These are phyloP conservation scores for Yarrowia porcina DNA, from an alignment of 805 yeast genomes.

Conservation along the genomic window DNA sequence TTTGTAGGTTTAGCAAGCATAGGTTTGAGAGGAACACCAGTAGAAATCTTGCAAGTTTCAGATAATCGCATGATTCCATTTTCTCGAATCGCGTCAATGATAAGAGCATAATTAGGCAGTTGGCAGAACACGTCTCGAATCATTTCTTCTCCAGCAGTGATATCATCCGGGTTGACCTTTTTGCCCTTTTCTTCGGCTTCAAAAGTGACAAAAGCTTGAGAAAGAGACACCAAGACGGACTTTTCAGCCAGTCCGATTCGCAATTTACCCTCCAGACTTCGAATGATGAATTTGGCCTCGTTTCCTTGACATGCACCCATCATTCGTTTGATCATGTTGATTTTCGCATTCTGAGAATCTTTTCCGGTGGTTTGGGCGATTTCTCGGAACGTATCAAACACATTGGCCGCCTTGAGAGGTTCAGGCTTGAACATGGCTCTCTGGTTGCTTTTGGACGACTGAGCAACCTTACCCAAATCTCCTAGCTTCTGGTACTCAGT, in stretches of 20 bases:
- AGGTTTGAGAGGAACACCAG: slow-evolving; percentile 94
- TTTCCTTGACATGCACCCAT: slow-evolving; percentile 78
- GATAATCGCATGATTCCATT: slow-evolving; percentile 65
- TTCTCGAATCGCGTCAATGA: slow-evolving; percentile 62
- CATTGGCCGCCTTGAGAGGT: slow-evolving; percentile 67
- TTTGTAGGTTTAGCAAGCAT: slow-evolving; percentile 98
- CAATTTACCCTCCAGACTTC: slow-evolving; percentile 88
- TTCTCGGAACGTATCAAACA: slow-evolving; percentile 66
- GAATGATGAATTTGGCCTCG: slow-evolving; percentile 86
- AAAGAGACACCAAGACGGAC: slow-evolving; percentile 76
- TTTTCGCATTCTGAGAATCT: slow-evolving; percentile 76
- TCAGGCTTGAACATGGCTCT: slow-evolving; percentile 92
- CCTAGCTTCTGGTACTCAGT: slow-evolving; percentile 75
- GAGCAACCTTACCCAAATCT: slow-evolving; percentile 88
- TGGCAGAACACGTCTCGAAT: slow-evolving; percentile 85
- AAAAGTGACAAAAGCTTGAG: slow-evolving; percentile 72
- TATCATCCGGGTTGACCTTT: slow-evolving; percentile 43
- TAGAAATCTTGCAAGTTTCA: slow-evolving; percentile 69
- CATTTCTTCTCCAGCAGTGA: slow-evolving; percentile 68
- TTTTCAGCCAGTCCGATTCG: slow-evolving; percentile 94
- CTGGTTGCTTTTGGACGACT: slow-evolving; percentile 76
- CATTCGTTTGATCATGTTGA: slow-evolving; percentile 75
- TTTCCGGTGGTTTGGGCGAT: slow-evolving; percentile 79
- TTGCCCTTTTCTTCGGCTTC: slow-evolving; percentile 45
- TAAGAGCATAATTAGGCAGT: slow-evolving; percentile 81